Base-by-base conservation (phyloP, 371 early-diverging fungal genomes). In the Mycotypha africana region DNA sequence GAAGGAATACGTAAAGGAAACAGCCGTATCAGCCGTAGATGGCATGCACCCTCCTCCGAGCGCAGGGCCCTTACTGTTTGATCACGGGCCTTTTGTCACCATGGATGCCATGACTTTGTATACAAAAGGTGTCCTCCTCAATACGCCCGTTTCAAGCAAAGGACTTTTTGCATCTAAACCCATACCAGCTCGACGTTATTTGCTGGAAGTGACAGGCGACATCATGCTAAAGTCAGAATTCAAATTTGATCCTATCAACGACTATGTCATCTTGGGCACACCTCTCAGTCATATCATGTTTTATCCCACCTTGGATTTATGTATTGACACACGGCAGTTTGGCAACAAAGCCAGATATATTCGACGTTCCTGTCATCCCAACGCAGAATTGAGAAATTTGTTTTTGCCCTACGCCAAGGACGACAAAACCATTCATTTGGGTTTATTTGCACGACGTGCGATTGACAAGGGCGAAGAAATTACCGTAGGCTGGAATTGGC, bases 181-280 rank as follows among this genome's bases (percentile, higher is more conserved):
- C 8, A 76, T 89, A 23, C 56, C 72, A 2, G 38, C 65, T 0
- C 57, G 70, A 14, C 56, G 73, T 19, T 87, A 79, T 54, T 58
- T 92, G 33, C 67, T 83, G 62, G 88, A 91, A 44, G 79, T 83
- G 50, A 79, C 78, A 25, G 93, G 93, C n/a, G 78, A 84, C 36
- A 72, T 88, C 8, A 49, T 71, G 0, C 60, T 90, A 2, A 80
- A 81, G 40, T 76, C 79, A 10, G 69, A 66, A 19, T 85, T 81
- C 58, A 83, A 76, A 38, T 63, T 68, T 34, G 78, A 83, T 40
- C 72, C 78, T 3, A 70, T 69, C 42, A 84, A 84, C 49, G 63
- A 81, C 42, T 84, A 80, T 58, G 60, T 67, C 20, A 50, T 78
- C 8, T 44, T 86, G 38, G 79, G 81, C 3, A 81, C 82, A 2